A percentile compares a stretch with the other conserved stretches of the same genome.
Conservation (phyloP, 73 alveolate species). For the Paramecium octaurelia region DNA sequence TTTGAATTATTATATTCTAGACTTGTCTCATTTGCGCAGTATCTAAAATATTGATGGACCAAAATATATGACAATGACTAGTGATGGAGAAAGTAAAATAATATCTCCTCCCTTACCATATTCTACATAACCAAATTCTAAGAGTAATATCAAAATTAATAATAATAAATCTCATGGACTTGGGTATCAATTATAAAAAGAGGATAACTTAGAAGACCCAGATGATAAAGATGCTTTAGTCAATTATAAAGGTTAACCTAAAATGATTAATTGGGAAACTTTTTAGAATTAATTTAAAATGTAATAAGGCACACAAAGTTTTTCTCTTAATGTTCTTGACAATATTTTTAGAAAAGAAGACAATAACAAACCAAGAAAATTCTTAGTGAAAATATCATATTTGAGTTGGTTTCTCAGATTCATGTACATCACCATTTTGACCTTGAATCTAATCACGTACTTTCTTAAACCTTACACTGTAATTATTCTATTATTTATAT, state of each 20-base stretch:
- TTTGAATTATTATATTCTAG: not conserved
- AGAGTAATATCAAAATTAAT: not conserved
- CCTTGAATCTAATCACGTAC: not conserved
- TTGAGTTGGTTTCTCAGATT: conserved; percentile 27
- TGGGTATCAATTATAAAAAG: not conserved
- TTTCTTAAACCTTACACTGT: conserved; percentile 1
- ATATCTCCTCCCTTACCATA: not conserved
- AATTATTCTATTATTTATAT: not conserved
- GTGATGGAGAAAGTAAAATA: conserved; percentile 7
- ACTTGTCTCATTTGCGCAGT: not conserved
- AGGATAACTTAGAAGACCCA: not conserved
- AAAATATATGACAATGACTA: not conserved
- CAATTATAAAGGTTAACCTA: not conserved
- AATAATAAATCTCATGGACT: not conserved
- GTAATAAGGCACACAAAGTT: conserved; percentile 33
- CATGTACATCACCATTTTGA: not conserved
- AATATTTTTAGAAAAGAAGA: conserved; percentile 33
- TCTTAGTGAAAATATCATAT: conserved; percentile 27
- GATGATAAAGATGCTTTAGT: conserved; percentile 37
- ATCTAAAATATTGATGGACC: not conserved
- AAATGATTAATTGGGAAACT: conserved; percentile 24
- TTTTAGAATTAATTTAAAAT: conserved; percentile 21
- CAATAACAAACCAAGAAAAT: conserved; percentile 26
- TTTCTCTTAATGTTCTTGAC: not conserved
- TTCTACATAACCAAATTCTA: not conserved